phyloP scores from a whole-genome alignment of 1,284 basidiomycete species.

The Trichosporon sp. region DNA sequence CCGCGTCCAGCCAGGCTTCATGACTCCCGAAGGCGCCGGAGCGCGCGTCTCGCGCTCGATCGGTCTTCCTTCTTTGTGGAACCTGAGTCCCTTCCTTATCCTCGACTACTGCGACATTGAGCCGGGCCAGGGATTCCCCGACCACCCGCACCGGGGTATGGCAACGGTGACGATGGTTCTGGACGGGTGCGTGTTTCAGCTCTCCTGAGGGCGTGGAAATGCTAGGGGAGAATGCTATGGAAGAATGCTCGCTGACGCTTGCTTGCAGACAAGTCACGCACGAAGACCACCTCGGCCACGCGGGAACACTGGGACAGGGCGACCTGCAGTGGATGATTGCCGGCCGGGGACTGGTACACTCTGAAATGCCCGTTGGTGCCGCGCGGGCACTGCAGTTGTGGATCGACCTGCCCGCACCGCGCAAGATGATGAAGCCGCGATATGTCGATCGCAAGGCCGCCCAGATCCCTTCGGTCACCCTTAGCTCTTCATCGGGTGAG shows the following conservation, averaged over 20 bases:
- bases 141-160: slow-evolving; percentile 88
- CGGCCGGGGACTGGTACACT: slow-evolving; percentile 68
- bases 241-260: background rate
- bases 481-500: background rate
- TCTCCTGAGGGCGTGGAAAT: too few species aligned
- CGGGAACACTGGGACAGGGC: slow-evolving; percentile 73
- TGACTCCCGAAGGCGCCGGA: slow-evolving; percentile 9
- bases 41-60: slow-evolving; percentile 13
- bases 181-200: too few species aligned
- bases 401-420: slow-evolving; percentile 84
- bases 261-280: slow-evolving; percentile 61
- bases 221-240: too few species aligned
- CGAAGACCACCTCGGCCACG: slow-evolving; percentile 90
- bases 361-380: slow-evolving; percentile 76
- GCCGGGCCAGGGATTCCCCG: slow-evolving; percentile 56
- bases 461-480: background rate
- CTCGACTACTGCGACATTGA: slow-evolving; percentile 16
- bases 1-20: slow-evolving; percentile 10
- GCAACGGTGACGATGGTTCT: slow-evolving; percentile 77
- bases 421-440: slow-evolving; percentile 71
- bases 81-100: slow-evolving; percentile 11
- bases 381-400: slow-evolving; percentile 79
- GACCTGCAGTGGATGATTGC: slow-evolving; percentile 96
- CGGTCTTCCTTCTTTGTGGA: slow-evolving; percentile 9
- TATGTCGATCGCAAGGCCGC: slow-evolving; percentile 54